Evolutionary conservation across 352 stramenopile genomes (phyloP), one percentile per base, ranked within the genome.

Genomic region (Halophytophthora batemanensis): DNA sequence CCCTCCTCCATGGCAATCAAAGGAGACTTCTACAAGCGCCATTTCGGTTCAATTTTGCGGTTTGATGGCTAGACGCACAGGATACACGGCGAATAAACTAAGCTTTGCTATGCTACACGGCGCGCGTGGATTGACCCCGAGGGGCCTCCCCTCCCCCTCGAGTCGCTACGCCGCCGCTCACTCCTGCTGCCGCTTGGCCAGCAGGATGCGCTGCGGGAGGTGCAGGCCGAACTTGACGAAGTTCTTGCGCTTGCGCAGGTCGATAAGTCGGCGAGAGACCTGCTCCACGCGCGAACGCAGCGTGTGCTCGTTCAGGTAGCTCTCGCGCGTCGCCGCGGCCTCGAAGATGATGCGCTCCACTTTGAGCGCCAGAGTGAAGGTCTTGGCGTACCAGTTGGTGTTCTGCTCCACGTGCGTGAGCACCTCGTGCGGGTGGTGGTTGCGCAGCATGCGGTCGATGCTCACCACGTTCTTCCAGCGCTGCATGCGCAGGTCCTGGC

Each of bases 331-430:
- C 33, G 64, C 56, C 5, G 76, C 72, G 1, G 73, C 54, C 41
- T 74, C 52, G 53, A 87, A 87, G 58, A 87, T 77, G 63, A 87
- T 65, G 14, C 70, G 64, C 44, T 87, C 76, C 50, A 87, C 74
- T 60, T 87, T 87, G 68, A 87, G 70, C 19, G 76, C 72, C 42
- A 87, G 57, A 37, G 70, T 67, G 53, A 87, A 84, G 15, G 73
- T 84, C 66, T 84, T 87, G 50, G 70, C 75, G 41, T 60, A 50
- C 76, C 76, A 87, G 56, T 84, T 67, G 38, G 58, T 69, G 68
- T 87, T 87, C 54, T 84, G 68, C 5, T 74, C 68, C n/a, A 87
- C 71, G 23, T 84, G 63, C 1, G 68, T 87, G 45, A 84, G 64
- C 61, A 84, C 76, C 41, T 84, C 72, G 59, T 87, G 73, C 28